Evolutionary conservation across 257 asterid species (phyloP).

Genomic region (Gentiana straminea): DNA sequence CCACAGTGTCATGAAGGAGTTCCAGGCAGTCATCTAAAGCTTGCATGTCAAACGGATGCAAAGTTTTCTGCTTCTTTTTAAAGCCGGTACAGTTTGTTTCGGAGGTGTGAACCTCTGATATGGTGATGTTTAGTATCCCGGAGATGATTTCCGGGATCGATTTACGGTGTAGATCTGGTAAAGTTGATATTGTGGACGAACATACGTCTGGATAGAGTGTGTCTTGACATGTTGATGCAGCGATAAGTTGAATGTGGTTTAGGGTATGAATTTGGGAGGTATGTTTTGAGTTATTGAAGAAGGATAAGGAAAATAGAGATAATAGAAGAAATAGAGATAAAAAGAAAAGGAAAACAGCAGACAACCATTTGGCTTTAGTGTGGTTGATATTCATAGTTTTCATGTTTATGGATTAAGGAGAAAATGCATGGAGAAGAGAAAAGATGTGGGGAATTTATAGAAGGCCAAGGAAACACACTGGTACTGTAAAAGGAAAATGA

Average conservation of each 20-base stretch:
- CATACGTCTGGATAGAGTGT: constrained; percentile 69
- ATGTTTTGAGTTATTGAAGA: constrained; percentile 4
- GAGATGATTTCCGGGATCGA: constrained; percentile 64
- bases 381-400: no score
- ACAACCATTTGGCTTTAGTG: constrained; percentile 19
- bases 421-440: no score
- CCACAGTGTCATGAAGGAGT: constrained; percentile 45
- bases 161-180: constrained; percentile 54
- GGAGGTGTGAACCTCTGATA: constrained; percentile 46
- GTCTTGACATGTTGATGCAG: constrained; percentile 51
- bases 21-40: constrained; percentile 83
- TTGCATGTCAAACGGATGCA: constrained; percentile 41
- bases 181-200: constrained; percentile 44
- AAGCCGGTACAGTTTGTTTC: constrained; percentile 43
- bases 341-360: constrained; percentile 21
- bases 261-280: constrained; percentile 17
- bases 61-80: constrained; percentile 35
- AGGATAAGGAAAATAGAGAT: constrained; percentile 22
- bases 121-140: constrained; percentile 50
- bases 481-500: no score
- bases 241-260: constrained; percentile 45
- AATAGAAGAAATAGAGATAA: neutral
- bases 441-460: no score
- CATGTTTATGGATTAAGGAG: no score
- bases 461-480: no score